Base-by-base conservation (phyloP, 257 asterid species). In the Jacaranda copaia region DNA sequence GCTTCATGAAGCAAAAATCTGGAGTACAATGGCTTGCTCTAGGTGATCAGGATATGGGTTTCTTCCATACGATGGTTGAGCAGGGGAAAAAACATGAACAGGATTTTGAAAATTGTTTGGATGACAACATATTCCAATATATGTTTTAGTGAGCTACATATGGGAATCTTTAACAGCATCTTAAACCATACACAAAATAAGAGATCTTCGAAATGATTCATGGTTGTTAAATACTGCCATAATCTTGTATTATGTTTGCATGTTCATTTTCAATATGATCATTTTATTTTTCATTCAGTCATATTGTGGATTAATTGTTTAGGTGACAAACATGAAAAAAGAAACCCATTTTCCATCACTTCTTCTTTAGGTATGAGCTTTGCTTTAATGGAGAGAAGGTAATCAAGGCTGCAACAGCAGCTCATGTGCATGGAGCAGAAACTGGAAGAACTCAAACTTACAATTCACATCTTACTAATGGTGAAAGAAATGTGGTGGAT, bases 361-460 rank as follows among this genome's bases (percentile, higher is more conserved):
- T 70, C 39, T 65, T 73, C 46, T 20, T 78, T 81, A 96, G 99
- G 96, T 96, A 90, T 80, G 99, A 96, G 90, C 98, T 96, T 69
- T 87, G 91, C 87, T 96, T 87, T 74, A 77, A 77, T 60, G 97
- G 93, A 36, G 98, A 96, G 84, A 96, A 89, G 89, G 81, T 80
- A 73, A 82, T 89, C 14, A 92, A 89, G 85, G 79, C 88, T 64
- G 70, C 85, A 57, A 40, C 87, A 55, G 67, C 77, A 39, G 60
- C 88, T 75, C 88, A 82, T 76, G 79, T 82, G 36, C 81, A 81
- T 45, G 97, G 90, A 68, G 82, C 85, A 66, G 98, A 92, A 79
- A 75, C 48, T 51, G 96, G 91, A 66, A 92, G 81, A 85, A 77
- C 86, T 75, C 90, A 81, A 78, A 56, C 75, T 64, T 66, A 76